Evolutionary conservation across 2,329 filamentous ascomycete genomes (phyloP), one percentile per base, ranked within the genome.

Genomic region (Colletotrichum siamense): DNA sequence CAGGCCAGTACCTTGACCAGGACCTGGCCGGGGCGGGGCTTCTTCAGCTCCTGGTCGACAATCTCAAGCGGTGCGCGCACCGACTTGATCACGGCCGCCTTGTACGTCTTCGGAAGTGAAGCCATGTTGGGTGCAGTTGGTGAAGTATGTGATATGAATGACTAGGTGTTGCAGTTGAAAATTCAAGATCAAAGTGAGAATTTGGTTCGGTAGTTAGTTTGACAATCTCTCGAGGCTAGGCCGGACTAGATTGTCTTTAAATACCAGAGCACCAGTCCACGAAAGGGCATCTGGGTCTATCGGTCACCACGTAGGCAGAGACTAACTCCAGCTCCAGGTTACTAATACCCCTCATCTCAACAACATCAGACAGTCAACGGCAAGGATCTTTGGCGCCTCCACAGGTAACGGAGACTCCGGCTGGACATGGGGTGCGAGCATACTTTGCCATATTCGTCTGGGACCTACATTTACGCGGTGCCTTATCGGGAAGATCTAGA

Each of bases 1-100:
- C 92, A 95, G 8, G 94, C 94, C 10, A 92, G 86, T 4, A 95
- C 90, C 82, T 95, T 95, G 83, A 95, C 88, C 30, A 96, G 89
- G 4, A 96, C 85, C 80, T 95, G 87, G 22, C 90, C 89, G 0
- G 87, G 82, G 8, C 87, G 84, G 2, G 93, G 93, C 39, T 86
- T 82, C 75, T 89, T 87, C 55, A 95, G 87, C 22, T 89, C 86
- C 6, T 93, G 81, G 5, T 95, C 90, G 78, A 92, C 89, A 77
- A 95, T 85, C 3, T 84, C 84, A 78, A 94, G 87, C 1, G 91
- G 88, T 4, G 84, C 85, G 73, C 89, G 88, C 30, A 85, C 82
- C 73, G 88, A 86, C 71, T 90, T 88, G 79, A 95, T 85, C 73
- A 94, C 87, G 65, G 92, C 92, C 6, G 91, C 93, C 82, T 92